Percentiles rank a stretch among this genome's conserved stretches.
Evolutionary conservation across 805 yeast species (phyloP).

Genomic region (Candida golubevii): DNA sequence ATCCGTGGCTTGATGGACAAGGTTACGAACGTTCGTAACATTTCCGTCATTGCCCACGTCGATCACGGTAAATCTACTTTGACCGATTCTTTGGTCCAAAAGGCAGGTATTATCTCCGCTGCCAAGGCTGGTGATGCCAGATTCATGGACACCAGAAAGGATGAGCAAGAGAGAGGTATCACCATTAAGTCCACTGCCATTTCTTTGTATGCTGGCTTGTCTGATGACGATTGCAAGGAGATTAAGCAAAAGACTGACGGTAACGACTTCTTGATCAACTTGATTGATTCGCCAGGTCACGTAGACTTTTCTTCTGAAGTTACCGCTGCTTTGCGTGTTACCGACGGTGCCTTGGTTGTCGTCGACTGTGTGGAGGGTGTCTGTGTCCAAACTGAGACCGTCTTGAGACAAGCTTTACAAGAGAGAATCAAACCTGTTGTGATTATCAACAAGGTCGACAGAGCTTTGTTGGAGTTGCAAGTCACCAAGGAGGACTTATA

Average conservation of each 20-base stretch:
- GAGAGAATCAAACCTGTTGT: constrained; percentile 99
- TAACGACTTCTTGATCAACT: constrained; percentile 92
- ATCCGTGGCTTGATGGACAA: constrained; percentile 99
- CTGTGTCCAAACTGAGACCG: constrained; percentile 99
- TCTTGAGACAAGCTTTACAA: constrained; percentile 97
- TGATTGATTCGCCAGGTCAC: constrained; percentile 99
- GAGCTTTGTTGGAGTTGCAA: constrained; percentile 98
- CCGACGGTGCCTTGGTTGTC: constrained; percentile 99
- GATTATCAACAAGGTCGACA: constrained; percentile 97
- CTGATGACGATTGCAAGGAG: constrained; percentile 78
- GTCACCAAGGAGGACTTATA: constrained; percentile 98
- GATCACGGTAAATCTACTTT: constrained; percentile 99
- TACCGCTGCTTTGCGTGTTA: constrained; percentile 99
- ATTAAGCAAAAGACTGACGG: constrained; percentile 92
- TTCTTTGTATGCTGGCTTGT: constrained; percentile 86
- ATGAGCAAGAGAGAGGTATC: constrained; percentile 99
- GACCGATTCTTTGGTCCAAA: constrained; percentile 98
- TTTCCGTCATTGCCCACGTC: constrained; percentile 99
- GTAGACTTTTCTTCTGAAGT: constrained; percentile 99
- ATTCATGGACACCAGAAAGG: constrained; percentile 99
- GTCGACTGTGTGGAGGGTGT: constrained; percentile 99
- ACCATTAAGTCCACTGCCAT: constrained; percentile 99
- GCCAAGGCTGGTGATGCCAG: constrained; percentile 99
- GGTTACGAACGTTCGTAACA: constrained; percentile 99
- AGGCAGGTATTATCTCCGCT: constrained; percentile 99